phyloP scores from a whole-genome alignment of 2,329 filamentous ascomycete species.

The Colletotrichum sansevieriae region DNA sequence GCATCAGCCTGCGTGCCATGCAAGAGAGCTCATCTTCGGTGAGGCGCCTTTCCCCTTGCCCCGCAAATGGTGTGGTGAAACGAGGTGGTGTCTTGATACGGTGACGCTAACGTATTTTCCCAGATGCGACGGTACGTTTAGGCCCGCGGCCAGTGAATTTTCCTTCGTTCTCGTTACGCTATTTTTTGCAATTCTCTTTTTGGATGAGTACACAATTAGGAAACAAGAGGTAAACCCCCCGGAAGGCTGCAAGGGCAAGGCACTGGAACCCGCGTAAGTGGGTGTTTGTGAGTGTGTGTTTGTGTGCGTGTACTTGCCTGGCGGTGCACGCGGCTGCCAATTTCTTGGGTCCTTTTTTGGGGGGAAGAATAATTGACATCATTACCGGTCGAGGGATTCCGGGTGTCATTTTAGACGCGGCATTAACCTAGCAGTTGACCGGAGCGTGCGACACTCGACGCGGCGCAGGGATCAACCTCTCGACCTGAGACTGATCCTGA shows the following conservation, averaged over 20 bases:
- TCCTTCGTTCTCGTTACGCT: slow-evolving; percentile 27
- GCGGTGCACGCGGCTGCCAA: slow-evolving; percentile 41
- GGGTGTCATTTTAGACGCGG: slow-evolving; percentile 45
- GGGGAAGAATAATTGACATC: slow-evolving; percentile 44
- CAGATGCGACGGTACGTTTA: slow-evolving; percentile 75
- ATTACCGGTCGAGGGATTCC: slow-evolving; percentile 46
- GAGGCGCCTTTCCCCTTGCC: slow-evolving; percentile 46
- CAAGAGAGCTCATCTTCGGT: slow-evolving; percentile 85
- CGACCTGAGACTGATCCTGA: slow-evolving; percentile 45
- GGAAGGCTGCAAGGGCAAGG: slow-evolving; percentile 36
- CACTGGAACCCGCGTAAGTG: slow-evolving; percentile 30
- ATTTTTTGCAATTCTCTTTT: slow-evolving; percentile 35
- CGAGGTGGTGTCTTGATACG: slow-evolving; percentile 18
- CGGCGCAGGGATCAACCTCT: slow-evolving; percentile 43
- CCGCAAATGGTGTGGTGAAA: background rate
- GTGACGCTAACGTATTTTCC: slow-evolving; percentile 33
- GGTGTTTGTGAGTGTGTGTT: background rate
- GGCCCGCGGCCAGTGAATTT: slow-evolving; percentile 25
- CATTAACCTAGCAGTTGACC: slow-evolving; percentile 44
- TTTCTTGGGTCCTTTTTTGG: slow-evolving; percentile 17
- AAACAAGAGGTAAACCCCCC: background rate
- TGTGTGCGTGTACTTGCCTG: slow-evolving; percentile 27
- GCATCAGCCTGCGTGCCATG: slow-evolving; percentile 88
- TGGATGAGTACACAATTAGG: background rate
- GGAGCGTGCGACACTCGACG: slow-evolving; percentile 45